phyloP scores from a whole-genome alignment of 139 green algal genomes.

The Haematococcus sp. region DNA sequence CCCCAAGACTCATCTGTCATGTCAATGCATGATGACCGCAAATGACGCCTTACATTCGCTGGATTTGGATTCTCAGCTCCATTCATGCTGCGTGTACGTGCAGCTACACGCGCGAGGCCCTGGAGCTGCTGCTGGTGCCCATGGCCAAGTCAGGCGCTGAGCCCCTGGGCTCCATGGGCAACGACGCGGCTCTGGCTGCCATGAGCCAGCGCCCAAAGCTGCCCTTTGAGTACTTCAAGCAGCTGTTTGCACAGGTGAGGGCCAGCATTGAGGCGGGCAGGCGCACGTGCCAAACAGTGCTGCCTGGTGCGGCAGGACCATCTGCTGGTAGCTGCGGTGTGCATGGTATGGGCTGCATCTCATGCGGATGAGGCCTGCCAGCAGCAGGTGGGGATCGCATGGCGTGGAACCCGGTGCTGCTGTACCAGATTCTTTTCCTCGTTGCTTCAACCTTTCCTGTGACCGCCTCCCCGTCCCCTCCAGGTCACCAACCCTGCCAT shows the following conservation, averaged over 20 bases:
- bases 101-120: slow-evolving; percentile 84
- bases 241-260: slow-evolving; percentile 91
- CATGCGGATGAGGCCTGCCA: too few relatives aligned
- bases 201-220: slow-evolving; percentile 79
- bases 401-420: too few relatives aligned
- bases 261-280: neutral
- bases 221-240: slow-evolving; percentile 96
- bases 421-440: neutral
- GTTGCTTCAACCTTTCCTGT: neutral
- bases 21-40: neutral
- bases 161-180: slow-evolving; percentile 95
- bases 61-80: neutral
- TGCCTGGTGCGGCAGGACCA: too few relatives aligned
- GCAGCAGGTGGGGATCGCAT: too few relatives aligned
- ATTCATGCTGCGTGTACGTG: neutral
- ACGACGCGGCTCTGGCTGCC: slow-evolving; percentile 86
- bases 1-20: too few relatives aligned
- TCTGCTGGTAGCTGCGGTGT: too few relatives aligned
- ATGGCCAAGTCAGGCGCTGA: slow-evolving; percentile 82
- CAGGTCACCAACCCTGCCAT: slow-evolving; percentile 97
- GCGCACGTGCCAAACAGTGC: too few relatives aligned
- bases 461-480: neutral
- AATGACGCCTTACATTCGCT: neutral
- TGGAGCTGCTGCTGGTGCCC: slow-evolving; percentile 90
- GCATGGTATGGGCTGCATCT: too few relatives aligned